Evolutionary conservation across 805 yeast species (phyloP).

Genomic region (Zygosaccharomyces lentus): DNA sequence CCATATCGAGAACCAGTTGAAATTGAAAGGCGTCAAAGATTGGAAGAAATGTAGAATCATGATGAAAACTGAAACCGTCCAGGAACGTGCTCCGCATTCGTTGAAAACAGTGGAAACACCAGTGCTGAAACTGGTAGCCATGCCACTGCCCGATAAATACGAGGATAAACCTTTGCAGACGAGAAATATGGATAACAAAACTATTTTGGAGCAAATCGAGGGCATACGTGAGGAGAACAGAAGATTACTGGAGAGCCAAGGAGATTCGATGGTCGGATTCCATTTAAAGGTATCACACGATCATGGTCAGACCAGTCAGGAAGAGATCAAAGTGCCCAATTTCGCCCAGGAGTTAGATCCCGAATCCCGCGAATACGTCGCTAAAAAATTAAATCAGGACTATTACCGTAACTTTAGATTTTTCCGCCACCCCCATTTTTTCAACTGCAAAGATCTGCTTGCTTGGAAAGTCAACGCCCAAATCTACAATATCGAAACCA

Average conservation of each 20-base stretch:
- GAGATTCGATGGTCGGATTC: constrained; percentile 35
- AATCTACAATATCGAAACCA: constrained; percentile 25
- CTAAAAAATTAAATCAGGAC: constrained; percentile 32
- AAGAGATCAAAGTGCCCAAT: constrained; percentile 20
- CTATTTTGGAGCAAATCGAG: constrained; percentile 16
- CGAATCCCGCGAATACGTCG: constrained; percentile 45
- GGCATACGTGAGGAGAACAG: constrained; percentile 16
- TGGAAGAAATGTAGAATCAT: constrained; percentile 26
- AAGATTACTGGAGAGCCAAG: constrained; percentile 17
- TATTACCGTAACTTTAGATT: constrained; percentile 16
- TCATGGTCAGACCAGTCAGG: constrained; percentile 33
- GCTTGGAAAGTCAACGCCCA: constrained; percentile 36
- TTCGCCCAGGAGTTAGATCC: constrained; percentile 31
- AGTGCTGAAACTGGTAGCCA: constrained; percentile 33
- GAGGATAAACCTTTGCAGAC: constrained; percentile 19
- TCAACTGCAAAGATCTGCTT: constrained; percentile 27
- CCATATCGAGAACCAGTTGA: constrained; percentile 33
- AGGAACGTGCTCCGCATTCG: constrained; percentile 7
- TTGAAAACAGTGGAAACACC: constrained; percentile 20
- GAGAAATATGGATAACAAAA: constrained; percentile 10
- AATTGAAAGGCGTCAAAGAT: constrained; percentile 5
- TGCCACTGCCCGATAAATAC: constrained; percentile 32
- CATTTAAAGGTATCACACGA: constrained; percentile 36
- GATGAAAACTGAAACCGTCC: constrained; percentile 18
- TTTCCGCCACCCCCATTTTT: constrained; percentile 27